Percentiles rank a stretch among this genome's conserved stretches.
phyloP scores from a whole-genome alignment of 1,284 basidiomycete species.

The Anthracocystis setariae region DNA sequence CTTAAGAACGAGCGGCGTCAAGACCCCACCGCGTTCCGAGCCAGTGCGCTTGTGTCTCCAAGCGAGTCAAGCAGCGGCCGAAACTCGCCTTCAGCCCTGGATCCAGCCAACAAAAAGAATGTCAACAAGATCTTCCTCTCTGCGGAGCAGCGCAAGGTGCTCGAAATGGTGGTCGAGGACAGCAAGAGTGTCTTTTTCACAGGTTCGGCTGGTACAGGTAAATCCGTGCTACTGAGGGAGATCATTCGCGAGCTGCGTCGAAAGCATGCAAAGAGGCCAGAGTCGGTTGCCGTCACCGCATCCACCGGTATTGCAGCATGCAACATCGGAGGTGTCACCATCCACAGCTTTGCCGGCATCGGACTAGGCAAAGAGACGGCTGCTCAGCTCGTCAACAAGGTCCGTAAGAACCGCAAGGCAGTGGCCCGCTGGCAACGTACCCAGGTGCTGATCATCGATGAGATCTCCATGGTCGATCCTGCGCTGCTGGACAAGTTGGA shows the following conservation, averaged over 20 bases:
- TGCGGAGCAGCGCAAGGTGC: constrained; percentile 61
- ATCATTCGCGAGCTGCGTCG: constrained; percentile 77
- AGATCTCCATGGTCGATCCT: constrained; percentile 95
- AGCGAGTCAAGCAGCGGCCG: constrained; percentile 5
- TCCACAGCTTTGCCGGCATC: constrained; percentile 91
- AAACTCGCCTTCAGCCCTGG: constrained; percentile 8
- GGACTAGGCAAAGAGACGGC: constrained; percentile 81
- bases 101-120: constrained; percentile 12
- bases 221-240: constrained; percentile 89
- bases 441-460: constrained; percentile 90
- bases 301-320: constrained; percentile 89
- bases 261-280: constrained; percentile 71
- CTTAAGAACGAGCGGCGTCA: constrained; percentile 30
- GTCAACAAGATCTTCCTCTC: constrained; percentile 58
- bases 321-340: constrained; percentile 90
- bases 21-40: constrained; percentile 27
- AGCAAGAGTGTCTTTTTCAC: constrained; percentile 90
- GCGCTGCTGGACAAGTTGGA: constrained; percentile 89
- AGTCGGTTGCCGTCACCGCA: constrained; percentile 84
- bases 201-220: constrained; percentile 91
- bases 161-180: constrained; percentile 60
- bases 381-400: constrained; percentile 74
- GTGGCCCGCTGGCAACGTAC: constrained; percentile 76
- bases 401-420: constrained; percentile 79
- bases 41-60: constrained; percentile 24